Conservation (phyloP, 768 basidiomycete genomes). For the Coprinopsis marcescibilis region DNA sequence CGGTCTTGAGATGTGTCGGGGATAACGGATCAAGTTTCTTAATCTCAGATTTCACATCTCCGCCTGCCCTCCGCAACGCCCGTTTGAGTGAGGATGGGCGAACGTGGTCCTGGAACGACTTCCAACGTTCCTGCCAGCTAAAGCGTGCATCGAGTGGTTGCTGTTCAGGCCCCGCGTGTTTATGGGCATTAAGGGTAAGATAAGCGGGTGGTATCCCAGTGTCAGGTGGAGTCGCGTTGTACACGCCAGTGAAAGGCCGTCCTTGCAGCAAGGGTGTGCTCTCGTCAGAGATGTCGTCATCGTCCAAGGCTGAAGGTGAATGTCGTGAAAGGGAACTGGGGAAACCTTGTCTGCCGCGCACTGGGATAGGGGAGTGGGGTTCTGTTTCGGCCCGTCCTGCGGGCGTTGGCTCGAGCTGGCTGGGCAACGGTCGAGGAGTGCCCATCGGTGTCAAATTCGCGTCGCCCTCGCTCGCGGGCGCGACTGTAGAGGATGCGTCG, state of each 20-base stretch:
- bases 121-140: background rate
- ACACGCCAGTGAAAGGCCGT: background rate
- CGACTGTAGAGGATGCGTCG: constrained; percentile 1
- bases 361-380: no score
- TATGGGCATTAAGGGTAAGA: background rate
- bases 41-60: background rate
- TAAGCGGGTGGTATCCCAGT: background rate
- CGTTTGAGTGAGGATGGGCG: background rate
- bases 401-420: background rate
- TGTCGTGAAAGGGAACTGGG: background rate
- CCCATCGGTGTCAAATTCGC: constrained; percentile 5
- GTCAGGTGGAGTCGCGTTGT: background rate
- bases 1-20: constrained; percentile 23
- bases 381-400: no score
- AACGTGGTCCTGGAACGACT: background rate
- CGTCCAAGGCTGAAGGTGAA: background rate
- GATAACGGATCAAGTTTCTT: background rate
- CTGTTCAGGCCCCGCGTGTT: background rate
- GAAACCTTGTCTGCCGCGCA: background rate
- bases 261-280: background rate
- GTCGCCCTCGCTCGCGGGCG: background rate
- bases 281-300: background rate
- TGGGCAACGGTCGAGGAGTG: constrained; percentile 13
- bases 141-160: background rate
- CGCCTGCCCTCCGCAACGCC: background rate